Percentiles rank a stretch among this genome's conserved stretches.
phyloP scores from a whole-genome alignment of 2,329 filamentous ascomycete genomes.

The Cladosporium sp. region DNA sequence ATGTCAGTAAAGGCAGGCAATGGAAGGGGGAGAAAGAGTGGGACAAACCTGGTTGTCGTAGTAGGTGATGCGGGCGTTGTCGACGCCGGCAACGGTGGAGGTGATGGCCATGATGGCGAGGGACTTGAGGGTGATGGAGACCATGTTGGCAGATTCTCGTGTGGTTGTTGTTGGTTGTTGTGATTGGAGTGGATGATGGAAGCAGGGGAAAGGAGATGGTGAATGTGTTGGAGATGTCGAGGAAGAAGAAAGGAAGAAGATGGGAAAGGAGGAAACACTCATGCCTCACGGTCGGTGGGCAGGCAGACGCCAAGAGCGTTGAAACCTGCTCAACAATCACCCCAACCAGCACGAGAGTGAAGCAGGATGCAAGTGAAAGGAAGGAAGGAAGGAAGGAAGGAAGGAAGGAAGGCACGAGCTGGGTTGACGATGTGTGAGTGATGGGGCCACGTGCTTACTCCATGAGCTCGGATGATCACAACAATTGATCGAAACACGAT shows the following conservation, averaged over 20 bases:
- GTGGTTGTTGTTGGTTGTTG: background rate
- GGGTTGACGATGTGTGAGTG: background rate
- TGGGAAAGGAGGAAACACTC: background rate
- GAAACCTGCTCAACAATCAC: background rate
- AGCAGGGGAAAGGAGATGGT: background rate
- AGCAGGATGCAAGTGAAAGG: no score
- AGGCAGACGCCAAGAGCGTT: background rate
- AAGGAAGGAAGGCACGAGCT: background rate
- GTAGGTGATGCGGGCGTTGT: conserved; percentile 3
- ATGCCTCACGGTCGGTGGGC: background rate
- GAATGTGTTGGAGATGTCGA: background rate
- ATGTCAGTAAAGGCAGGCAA: no score
- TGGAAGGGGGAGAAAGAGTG: no score
- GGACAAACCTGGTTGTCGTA: conserved; percentile 1
- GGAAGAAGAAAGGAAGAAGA: background rate
- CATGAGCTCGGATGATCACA: background rate
- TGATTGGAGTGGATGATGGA: background rate
- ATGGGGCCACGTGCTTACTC: background rate
- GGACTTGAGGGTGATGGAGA: background rate
- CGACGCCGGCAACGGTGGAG: background rate
- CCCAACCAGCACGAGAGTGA: no score
- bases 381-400: background rate
- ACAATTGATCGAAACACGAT: background rate
- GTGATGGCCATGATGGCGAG: background rate
- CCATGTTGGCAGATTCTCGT: background rate